Base-by-base conservation (phyloP, 345 rosid species). In the Gossypium mustelinum region DNA sequence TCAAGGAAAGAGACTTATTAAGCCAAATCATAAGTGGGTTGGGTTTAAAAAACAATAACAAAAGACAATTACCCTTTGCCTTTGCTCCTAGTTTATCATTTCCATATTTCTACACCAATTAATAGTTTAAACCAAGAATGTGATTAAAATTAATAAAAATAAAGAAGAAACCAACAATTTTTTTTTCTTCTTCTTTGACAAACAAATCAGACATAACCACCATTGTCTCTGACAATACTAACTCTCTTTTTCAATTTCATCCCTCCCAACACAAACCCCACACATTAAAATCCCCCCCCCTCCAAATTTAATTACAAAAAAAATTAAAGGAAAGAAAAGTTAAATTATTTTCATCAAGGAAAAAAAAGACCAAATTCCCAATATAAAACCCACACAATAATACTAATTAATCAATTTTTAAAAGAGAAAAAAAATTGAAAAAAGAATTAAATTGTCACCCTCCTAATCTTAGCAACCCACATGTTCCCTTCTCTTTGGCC, bases 391-490 rank as follows among this genome's bases (percentile, higher is more conserved):
- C 76, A 47, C 75, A 60, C 55, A 45, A 7, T 14, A 58, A 44
- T 29, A 43, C n/a, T 27, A 34, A 16, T n/a, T 47, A 24, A 50
- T 24, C 58, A 68, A 68, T 13, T 48, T 68, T n/a, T 7, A 64
- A 61, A n/a, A 39, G 45, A 9, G 7, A 57, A 61, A n/a, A 48
- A 52, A 9, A 10, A 9, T n/a, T 29, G n/a, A 59, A 14, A 34
- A 69, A 48, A 48, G 55, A 62, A 50, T 71, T 57, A 16, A 64
- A 66, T 44, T 59, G 34, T 70, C 69, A 63, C 74, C 72, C 14
- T 61, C 70, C 76, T 69, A 83, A 34, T 52, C 70, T 55, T 50
- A 66, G 47, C 71, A 64, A 2, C 73, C 83, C 81, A 78, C 80
- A 71, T 78, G 82, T 69, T 74, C 14, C 51, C 1, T 62, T 25